These are phyloP conservation scores for Rhizopogon roseolus DNA, from an alignment of 768 basidiomycete genomes.

Conservation along the genomic window DNA sequence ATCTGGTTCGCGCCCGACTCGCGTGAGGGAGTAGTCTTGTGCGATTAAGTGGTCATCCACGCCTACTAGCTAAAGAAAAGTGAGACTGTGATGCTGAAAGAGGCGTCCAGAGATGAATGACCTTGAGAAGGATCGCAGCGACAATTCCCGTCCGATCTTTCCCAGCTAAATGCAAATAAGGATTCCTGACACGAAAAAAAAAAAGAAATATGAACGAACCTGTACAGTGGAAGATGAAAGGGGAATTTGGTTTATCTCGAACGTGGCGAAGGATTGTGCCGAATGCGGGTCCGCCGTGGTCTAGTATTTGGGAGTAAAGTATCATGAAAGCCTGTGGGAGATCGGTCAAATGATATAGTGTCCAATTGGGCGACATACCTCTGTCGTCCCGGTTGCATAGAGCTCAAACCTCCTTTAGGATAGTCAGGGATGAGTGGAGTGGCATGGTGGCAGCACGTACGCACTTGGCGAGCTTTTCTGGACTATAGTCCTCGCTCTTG, in stretches of 20 bases:
- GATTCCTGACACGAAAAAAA: neutral
- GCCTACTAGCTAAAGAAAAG: slow-evolving; percentile 55
- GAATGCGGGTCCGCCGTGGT: slow-evolving; percentile 65
- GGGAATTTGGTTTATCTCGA: slow-evolving; percentile 60
- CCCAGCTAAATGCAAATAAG: slow-evolving; percentile 42
- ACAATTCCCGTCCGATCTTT: slow-evolving; percentile 80
- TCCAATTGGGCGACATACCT: slow-evolving; percentile 36
- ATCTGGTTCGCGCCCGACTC: slow-evolving; percentile 76
- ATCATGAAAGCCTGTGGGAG: slow-evolving; percentile 66
- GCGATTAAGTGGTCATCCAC: slow-evolving; percentile 62
- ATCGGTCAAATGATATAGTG: slow-evolving; percentile 1
- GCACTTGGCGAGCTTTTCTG: slow-evolving; percentile 80
- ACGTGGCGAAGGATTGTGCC: slow-evolving; percentile 71
- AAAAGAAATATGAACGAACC: slow-evolving; percentile 23
- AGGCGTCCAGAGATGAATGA: slow-evolving; percentile 20
- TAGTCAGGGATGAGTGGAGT: neutral
- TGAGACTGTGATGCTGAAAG: neutral
- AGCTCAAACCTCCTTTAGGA: slow-evolving; percentile 40
- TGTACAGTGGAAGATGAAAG: slow-evolving; percentile 75
- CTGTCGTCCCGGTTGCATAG: slow-evolving; percentile 77
- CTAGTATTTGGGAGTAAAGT: slow-evolving; percentile 76
- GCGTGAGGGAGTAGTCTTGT: slow-evolving; percentile 71
- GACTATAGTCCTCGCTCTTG: slow-evolving; percentile 72
- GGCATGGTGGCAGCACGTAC: slow-evolving; percentile 36
- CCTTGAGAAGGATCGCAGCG: slow-evolving; percentile 69